Percentiles rank a stretch among this genome's conserved stretches.
These are phyloP conservation scores for Neonectria faginata DNA, from an alignment of 2,329 filamentous ascomycete genomes.

Conservation along the genomic window DNA sequence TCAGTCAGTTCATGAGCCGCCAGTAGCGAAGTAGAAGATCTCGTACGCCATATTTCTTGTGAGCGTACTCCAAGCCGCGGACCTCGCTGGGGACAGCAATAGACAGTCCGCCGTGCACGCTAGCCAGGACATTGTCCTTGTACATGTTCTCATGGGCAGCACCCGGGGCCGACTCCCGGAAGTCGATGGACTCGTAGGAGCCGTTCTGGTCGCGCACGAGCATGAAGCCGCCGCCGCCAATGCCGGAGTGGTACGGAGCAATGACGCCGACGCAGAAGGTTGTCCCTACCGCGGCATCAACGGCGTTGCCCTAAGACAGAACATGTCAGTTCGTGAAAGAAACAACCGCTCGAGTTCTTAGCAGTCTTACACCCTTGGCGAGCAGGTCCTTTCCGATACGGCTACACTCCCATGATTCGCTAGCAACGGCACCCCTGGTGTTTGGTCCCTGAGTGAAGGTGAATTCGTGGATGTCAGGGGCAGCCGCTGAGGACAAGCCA, in stretches of 20 bases:
- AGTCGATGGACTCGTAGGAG: conserved; percentile 89
- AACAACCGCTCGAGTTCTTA: neutral
- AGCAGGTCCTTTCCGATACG: conserved; percentile 74
- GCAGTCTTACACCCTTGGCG: conserved; percentile 57
- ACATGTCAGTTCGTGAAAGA: neutral
- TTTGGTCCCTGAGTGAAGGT: conserved; percentile 30
- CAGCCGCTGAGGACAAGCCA: conserved; percentile 26
- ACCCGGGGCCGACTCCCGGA: conserved; percentile 86
- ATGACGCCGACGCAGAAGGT: conserved; percentile 81
- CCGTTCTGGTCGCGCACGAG: conserved; percentile 79
- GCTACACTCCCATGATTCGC: conserved; percentile 77
- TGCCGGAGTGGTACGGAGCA: conserved; percentile 82
- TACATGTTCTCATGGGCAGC: conserved; percentile 90
- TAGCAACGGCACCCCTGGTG: conserved; percentile 73
- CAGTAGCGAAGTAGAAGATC: neutral
- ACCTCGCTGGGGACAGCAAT: conserved; percentile 80
- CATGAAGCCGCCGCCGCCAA: conserved; percentile 93
- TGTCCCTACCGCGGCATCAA: conserved; percentile 80
- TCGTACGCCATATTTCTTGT: conserved; percentile 74
- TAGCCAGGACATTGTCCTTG: conserved; percentile 73
- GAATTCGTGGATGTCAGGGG: conserved; percentile 25
- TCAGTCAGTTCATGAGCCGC: conserved; percentile 13
- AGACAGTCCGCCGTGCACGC: conserved; percentile 78
- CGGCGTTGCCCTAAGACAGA: conserved; percentile 73
- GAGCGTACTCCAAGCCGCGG: conserved; percentile 82